Base-by-base conservation (phyloP, 306 rosid genomes). In the Gastrolobium bilobum region DNA sequence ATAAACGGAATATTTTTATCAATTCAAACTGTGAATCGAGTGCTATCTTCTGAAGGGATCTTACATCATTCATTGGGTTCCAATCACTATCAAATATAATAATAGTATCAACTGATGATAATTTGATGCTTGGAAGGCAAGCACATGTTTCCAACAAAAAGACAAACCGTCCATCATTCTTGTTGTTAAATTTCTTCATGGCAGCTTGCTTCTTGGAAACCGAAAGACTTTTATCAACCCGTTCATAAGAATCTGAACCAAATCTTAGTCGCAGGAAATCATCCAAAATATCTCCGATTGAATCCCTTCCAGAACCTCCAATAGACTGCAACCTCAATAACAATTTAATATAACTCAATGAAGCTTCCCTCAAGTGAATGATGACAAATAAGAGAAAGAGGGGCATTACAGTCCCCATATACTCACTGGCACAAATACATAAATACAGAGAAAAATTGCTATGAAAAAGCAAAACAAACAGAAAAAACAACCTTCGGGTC, bases 71-170 rank as follows among this genome's bases (percentile, higher is more conserved):
- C 80, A 87, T 52, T 7, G 97, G 98, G 66, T 83, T 87, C 99
- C 90, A 93, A 73, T 95, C 98, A 84, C 99, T 93, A 67, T 91
- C 91, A 86, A 73, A 93, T 82, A 95, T 90, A 74, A 95, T 86
- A 79, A 90, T 72, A 62, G 76, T 39, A 84, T 93, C 96, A 75
- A 93, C 81, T 4, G 98, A 90, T 7, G 93, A 90, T 77, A 95
- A 80, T 70, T 89, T 93, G 63, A 93, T 84, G 86, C 87, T 90
- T 9, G 86, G 59, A 76, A 26, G 77, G 82, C 98, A 95, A 5
- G 98, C 97, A 86, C 89, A 81, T 53, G 88, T 60, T 71, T 95
- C 99, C 77, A 95, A 74, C 82, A 95, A 80, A 84, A 95, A 90
- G 75, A 91, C 89, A 90, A 93, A 90, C 75, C 96, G 84, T 52